phyloP scores from a whole-genome alignment of 768 basidiomycete genomes.

The Hypholoma fasciculare region DNA sequence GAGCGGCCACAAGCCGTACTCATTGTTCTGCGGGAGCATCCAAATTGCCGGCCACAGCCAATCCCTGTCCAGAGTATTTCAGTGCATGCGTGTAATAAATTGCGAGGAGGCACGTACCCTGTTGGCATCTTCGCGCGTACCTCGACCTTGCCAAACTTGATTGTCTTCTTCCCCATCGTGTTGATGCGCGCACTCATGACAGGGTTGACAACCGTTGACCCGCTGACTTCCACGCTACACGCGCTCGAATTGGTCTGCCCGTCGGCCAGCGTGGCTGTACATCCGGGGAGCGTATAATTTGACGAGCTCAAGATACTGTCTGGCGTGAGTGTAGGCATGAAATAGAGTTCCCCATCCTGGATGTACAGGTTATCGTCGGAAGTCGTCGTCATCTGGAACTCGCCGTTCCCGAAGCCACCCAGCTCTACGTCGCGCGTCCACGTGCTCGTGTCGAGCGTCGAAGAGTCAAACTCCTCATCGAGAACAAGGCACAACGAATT shows the following conservation, averaged over 20 bases:
- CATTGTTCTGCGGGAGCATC: conserved; percentile 67
- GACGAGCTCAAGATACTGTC: conserved; percentile 60
- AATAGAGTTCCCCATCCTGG: conserved; percentile 68
- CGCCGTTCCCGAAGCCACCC: conserved; percentile 77
- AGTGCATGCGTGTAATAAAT: conserved; percentile 17
- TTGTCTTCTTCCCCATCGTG: conserved; percentile 59
- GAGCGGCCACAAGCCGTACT: conserved; percentile 65
- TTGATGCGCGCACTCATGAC: conserved; percentile 74
- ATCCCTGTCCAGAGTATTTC: conserved; percentile 27
- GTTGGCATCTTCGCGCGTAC: conserved; percentile 61
- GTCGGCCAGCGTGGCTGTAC: conserved; percentile 39
- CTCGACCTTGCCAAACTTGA: conserved; percentile 63
- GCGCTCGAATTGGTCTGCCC: conserved; percentile 20
- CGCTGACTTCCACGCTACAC: conserved; percentile 42
- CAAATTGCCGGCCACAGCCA: conserved; percentile 81
- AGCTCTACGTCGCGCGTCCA: conserved; percentile 74
- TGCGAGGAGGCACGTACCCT: conserved; percentile 40
- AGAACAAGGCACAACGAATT: conserved; percentile 60
- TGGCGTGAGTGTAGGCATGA: conserved; percentile 78
- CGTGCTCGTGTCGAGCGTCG: conserved; percentile 41
- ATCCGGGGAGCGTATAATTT: conserved; percentile 66
- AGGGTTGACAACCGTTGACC: conserved; percentile 64
- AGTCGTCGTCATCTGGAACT: conserved; percentile 79
- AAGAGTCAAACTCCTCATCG: conserved; percentile 63
- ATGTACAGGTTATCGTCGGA: conserved; percentile 66